Evolutionary conservation across 257 asterid species (phyloP), one percentile per base, ranked within the genome.

Genomic region (Forsythia suspensa): DNA sequence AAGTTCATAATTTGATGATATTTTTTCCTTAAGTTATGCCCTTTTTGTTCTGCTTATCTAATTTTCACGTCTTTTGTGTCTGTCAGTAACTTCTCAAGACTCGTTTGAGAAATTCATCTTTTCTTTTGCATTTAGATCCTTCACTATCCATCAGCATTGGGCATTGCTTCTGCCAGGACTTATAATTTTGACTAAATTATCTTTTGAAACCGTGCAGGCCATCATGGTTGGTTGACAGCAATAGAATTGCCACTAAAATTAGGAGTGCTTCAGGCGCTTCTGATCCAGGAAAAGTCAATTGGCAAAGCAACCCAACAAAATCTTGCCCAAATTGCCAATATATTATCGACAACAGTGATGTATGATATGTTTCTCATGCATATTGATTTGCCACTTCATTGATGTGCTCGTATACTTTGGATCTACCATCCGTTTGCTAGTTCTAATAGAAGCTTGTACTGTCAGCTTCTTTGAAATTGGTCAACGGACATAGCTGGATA

Each of bases 251-350:
- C 77, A 82, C 97, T 8, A 95, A 95, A 85, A 95, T 95, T 70
- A 90, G 87, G 86, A 94, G 90, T 57, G 99, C 98, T 18, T 96
- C 98, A 4, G 88, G 84, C 72, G 73, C 89, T 79, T 76, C 84
- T 57, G 91, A 93, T 82, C 95, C 90, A 0, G 84, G 66, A 76
- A 77, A 80, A 77, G 84, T 82, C 76, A 82, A 82, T 77, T 94
- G 96, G 96, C 88, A 89, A 81, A 94, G 98, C 95, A 90, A 96
- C 77, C 98, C 99, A 2, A 80, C 97, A 0, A 93, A 83, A 88
- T 81, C 90, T 82, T 96, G 99, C 89, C 99, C 99, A 46, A 96
- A 82, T 1, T 94, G 98, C 88, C 90, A 83, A 65, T 79, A 85
- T 79, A 73, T 82, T 24, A 91, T 95, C 8, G 98, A 95, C 82